Evolutionary conservation across 2,329 filamentous ascomycete genomes (phyloP).

Genomic region (Metarhizium guizhouense): DNA sequence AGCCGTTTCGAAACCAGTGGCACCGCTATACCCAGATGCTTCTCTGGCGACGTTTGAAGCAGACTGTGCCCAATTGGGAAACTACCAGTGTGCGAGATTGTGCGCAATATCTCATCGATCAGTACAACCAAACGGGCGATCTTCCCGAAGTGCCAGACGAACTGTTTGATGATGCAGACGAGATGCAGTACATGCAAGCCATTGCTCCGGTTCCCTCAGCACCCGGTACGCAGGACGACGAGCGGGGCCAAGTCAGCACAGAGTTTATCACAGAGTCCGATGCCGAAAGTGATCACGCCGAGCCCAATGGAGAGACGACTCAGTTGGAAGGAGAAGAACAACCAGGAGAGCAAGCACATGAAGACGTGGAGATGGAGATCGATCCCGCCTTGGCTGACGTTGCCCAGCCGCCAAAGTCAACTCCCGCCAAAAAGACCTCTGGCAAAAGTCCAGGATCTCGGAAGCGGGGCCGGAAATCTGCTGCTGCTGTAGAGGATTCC

Average conservation of each 20-base stretch:
- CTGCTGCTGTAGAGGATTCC: conserved; percentile 18
- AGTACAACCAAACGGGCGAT: conserved; percentile 23
- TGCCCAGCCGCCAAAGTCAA: conserved; percentile 13
- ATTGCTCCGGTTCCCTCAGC: conserved; percentile 2
- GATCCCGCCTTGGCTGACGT: conserved; percentile 19
- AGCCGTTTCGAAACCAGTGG: conserved; percentile 29
- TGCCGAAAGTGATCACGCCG: conserved; percentile 14
- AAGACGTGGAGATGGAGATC: conserved; percentile 21
- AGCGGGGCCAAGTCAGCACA: conserved; percentile 11
- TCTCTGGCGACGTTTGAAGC: conserved; percentile 29
- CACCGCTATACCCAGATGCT: conserved; percentile 27
- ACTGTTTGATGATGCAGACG: conserved; percentile 22
- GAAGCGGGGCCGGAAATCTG: conserved; percentile 15
- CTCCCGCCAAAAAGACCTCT: conserved; percentile 16
- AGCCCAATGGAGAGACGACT: conserved; percentile 8
- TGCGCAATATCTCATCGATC: conserved; percentile 24
- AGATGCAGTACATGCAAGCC: conserved; percentile 21
- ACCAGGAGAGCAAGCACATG: neutral
- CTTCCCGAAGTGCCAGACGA: conserved; percentile 23
- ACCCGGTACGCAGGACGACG: neutral
- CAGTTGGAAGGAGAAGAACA: neutral
- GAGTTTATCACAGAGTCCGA: conserved; percentile 23
- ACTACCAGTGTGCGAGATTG: conserved; percentile 23
- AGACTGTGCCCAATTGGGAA: conserved; percentile 22
- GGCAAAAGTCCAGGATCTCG: conserved; percentile 13